Base-by-base conservation (phyloP, 345 rosid genomes). In the Turritis glabra region DNA sequence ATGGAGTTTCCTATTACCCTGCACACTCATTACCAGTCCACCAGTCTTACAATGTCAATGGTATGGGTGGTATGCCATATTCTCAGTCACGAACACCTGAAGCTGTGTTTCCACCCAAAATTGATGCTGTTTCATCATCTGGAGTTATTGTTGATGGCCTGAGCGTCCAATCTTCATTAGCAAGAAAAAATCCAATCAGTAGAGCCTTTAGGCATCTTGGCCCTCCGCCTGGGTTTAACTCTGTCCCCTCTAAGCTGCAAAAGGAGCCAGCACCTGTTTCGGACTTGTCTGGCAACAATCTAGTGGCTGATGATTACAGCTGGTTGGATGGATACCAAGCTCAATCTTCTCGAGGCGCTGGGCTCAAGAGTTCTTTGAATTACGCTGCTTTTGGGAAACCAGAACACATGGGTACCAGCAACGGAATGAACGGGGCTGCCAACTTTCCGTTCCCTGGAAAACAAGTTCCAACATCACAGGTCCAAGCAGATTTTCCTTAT, bases 301-400 rank as follows among this genome's bases (percentile, higher is more conserved):
- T 77, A 10, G 56, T 78, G 33, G 79, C 54, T 76, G 99, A 95
- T 89, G 96, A 95, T 80, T 95, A 95, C 82, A 89, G 94, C 76
- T 95, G 99, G 97, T 80, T 92, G 87, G 98, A 95, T 85, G 98
- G 98, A 51, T 92, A 95, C 83, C 91, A 88, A 80, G 80, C 89
- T 3, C 73, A 87, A 9, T 81, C 92, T 66, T 59, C 82, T 21
- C 87, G 72, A 66, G 79, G 78, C 74, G 35, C 69, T 3, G 89
- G 80, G 25, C 64, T 85, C 59, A 83, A 79, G 77, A 72, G 72
- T 80, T 82, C 88, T 27, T 27, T 74, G 73, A 84, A 75, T 71
- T 35, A 79, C 61, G 46, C 71, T 53, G 78, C 91, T 67, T 78
- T 80, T 76, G 80, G 84, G 53, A 85, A 82, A 58, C 50, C 86